A percentile compares a stretch with the other conserved stretches of the same genome.
phyloP scores from a whole-genome alignment of 1,139 yeast genomes.

The Taphrina communis region DNA sequence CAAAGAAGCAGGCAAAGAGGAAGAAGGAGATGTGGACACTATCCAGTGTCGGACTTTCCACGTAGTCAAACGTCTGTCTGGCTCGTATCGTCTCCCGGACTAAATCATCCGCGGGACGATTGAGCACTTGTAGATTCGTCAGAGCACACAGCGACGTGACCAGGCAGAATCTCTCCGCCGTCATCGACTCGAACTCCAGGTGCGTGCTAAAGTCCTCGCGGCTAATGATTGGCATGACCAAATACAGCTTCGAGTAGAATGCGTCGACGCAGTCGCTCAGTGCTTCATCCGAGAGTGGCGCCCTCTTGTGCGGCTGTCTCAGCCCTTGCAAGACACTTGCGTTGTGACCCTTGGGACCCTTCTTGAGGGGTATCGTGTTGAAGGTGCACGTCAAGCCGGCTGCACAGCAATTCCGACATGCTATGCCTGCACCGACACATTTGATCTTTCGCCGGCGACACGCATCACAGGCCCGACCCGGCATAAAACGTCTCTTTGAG shows the following conservation, averaged over 20 bases:
- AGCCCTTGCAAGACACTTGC: constrained; percentile 34
- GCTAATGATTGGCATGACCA: constrained; percentile 34
- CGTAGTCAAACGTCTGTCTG: constrained; percentile 43
- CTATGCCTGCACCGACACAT: constrained; percentile 42
- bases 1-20: constrained; percentile 45
- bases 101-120: constrained; percentile 37
- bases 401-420: constrained; percentile 30
- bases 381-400: constrained; percentile 32
- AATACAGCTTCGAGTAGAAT: constrained; percentile 32
- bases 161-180: constrained; percentile 42
- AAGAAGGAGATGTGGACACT: constrained; percentile 46
- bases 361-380: constrained; percentile 31
- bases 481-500: background rate
- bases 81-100: constrained; percentile 43
- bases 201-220: constrained; percentile 4
- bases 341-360: constrained; percentile 37
- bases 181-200: constrained; percentile 18
- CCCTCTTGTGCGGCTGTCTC: constrained; percentile 12
- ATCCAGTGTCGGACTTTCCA: constrained; percentile 42
- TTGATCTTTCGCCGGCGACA: constrained; percentile 45
- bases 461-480: constrained; percentile 44
- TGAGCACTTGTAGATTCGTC: constrained; percentile 45
- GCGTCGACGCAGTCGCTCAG: constrained; percentile 23
- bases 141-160: constrained; percentile 45
- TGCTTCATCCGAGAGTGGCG: constrained; percentile 23